Evolutionary conservation across 257 asterid species (phyloP).

Genomic region (Fraxinus anomala): DNA sequence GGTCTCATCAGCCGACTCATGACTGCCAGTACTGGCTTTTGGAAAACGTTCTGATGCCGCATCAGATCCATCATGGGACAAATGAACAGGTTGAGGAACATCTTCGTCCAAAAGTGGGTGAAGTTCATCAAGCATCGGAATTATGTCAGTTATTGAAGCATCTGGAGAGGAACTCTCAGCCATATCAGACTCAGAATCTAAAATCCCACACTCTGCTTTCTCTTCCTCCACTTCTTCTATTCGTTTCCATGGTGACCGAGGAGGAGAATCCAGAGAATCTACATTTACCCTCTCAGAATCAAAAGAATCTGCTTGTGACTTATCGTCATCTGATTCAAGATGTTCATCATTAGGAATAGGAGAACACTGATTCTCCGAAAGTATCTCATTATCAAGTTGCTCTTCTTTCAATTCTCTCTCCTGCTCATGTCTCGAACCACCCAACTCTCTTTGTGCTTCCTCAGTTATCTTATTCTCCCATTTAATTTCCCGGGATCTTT

Average conservation of each 20-base stretch:
- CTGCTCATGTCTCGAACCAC: constrained; percentile 14
- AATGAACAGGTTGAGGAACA: constrained; percentile 47
- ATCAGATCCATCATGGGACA: constrained; percentile 52
- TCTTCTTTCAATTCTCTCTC: constrained; percentile 29
- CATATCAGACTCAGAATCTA: constrained; percentile 67
- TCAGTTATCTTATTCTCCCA: constrained; percentile 25
- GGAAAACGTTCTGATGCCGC: constrained; percentile 45
- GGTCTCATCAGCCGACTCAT: constrained; percentile 49
- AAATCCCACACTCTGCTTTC: constrained; percentile 44
- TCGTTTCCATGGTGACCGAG: constrained; percentile 45
- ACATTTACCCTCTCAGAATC: constrained; percentile 67
- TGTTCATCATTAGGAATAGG: constrained; percentile 39
- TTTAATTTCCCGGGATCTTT: constrained; percentile 28
- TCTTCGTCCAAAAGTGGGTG: constrained; percentile 90
- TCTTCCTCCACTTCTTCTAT: constrained; percentile 33
- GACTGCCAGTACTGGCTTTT: constrained; percentile 36
- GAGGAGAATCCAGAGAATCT: constrained; percentile 46
- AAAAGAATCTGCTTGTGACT: constrained; percentile 49
- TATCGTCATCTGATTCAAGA: constrained; percentile 39
- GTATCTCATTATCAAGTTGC: constrained; percentile 31
- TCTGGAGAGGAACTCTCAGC: constrained; percentile 93
- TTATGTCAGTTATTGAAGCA: constrained; percentile 88
- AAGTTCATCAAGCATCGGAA: constrained; percentile 94
- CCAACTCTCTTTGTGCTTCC: constrained; percentile 19
- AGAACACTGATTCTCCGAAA: constrained; percentile 23